A percentile compares a stretch with the other conserved stretches of the same genome.
phyloP scores from a whole-genome alignment of 352 stramenopile genomes.

The Phytophthora uliginosa region DNA sequence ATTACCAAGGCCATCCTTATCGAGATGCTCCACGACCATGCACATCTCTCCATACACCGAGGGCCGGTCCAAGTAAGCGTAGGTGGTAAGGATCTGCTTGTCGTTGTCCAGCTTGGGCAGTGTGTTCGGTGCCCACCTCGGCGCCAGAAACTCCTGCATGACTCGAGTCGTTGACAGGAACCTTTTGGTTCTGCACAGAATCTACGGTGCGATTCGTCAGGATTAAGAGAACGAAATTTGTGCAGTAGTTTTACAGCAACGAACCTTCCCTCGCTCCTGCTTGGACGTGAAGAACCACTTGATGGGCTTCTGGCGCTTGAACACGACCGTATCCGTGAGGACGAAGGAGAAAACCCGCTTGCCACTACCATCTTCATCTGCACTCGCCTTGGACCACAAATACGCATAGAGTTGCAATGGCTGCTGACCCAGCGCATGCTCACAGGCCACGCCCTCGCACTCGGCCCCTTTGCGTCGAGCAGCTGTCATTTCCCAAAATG shows the following conservation, averaged over 20 bases:
- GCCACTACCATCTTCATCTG: constrained; percentile 1
- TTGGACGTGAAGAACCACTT: constrained; percentile 84
- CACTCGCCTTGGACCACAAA: constrained; percentile 57
- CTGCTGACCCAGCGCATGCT: constrained; percentile 70
- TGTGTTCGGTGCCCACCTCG: constrained; percentile 27
- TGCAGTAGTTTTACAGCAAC: not conserved
- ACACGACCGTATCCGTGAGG: constrained; percentile 75
- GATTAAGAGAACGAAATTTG: not conserved
- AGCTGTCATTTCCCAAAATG: constrained; percentile 33
- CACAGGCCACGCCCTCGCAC: constrained; percentile 72
- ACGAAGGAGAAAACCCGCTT: constrained; percentile 56
- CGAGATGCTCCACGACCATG: constrained; percentile 71
- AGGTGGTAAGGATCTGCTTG: constrained; percentile 63
- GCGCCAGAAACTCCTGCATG: constrained; percentile 58
- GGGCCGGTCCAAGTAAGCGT: constrained; percentile 61
- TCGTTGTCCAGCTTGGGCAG: constrained; percentile 34
- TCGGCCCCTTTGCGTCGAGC: constrained; percentile 48
- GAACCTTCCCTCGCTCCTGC: constrained; percentile 73
- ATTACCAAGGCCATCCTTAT: constrained; percentile 48
- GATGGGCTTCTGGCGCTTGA: constrained; percentile 74
- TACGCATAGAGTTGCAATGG: constrained; percentile 73
- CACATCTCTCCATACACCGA: constrained; percentile 44
- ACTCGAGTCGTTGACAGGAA: constrained; percentile 56
- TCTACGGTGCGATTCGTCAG: constrained; percentile 36
- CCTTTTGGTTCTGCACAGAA: constrained; percentile 74